A percentile compares a stretch with the other conserved stretches of the same genome.
Conservation (phyloP, 352 stramenopile species). For the Globisporangium abappressorium region DNA sequence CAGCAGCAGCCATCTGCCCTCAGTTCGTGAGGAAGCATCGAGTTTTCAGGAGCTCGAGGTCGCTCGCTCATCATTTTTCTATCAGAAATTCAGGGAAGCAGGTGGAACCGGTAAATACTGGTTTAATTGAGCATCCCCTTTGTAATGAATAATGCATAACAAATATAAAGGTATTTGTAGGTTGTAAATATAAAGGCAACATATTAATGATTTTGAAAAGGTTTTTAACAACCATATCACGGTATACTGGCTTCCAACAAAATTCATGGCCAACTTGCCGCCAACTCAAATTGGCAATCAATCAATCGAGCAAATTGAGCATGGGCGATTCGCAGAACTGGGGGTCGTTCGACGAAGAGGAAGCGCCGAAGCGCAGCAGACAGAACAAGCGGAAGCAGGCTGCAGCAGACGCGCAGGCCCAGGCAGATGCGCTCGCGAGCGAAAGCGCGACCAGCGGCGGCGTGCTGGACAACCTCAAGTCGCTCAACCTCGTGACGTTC, state of each 20-base stretch:
- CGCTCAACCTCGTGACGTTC: slow-evolving; percentile 43
- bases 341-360: slow-evolving; percentile 67
- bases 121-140: not conserved
- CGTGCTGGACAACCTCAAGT: slow-evolving; percentile 22
- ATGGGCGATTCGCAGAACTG: slow-evolving; percentile 83
- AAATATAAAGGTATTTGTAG: not conserved
- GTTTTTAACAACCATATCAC: not conserved
- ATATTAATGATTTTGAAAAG: not conserved
- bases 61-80: too few species aligned
- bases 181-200: too few species aligned
- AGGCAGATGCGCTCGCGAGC: not conserved
- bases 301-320: not conserved
- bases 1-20: too few species aligned
- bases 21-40: too few species aligned
- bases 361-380: slow-evolving; percentile 12
- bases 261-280: not conserved
- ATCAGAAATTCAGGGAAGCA: too few species aligned
- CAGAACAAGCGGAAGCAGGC: slow-evolving; percentile 15
- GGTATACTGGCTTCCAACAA: not conserved
- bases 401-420: not conserved
- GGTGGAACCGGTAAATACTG: not conserved
- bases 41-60: too few species aligned
- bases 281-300: slow-evolving; percentile 10
- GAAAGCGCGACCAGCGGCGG: not conserved
- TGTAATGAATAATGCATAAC: not conserved